Percentiles rank a stretch among this genome's conserved stretches.
phyloP scores from a whole-genome alignment of 345 rosid genomes.

The Eucalyptus viminalis region DNA sequence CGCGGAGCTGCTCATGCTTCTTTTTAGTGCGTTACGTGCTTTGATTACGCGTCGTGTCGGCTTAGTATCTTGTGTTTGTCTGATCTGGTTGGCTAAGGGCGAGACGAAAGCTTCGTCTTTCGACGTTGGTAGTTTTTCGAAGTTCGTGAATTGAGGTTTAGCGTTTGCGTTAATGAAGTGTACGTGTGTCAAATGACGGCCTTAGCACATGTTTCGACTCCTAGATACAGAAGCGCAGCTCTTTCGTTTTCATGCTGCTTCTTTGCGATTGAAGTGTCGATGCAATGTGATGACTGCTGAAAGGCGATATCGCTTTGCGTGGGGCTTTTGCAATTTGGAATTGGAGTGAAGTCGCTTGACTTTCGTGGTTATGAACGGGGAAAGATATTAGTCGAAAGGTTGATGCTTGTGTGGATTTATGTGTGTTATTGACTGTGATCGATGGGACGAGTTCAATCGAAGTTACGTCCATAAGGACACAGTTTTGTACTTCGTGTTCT shows the following conservation, averaged over 20 bases:
- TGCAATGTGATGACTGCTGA: background rate
- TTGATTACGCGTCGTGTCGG: background rate
- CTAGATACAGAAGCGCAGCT: background rate
- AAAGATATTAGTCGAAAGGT: background rate
- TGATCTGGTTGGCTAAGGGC: background rate
- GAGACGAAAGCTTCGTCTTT: background rate
- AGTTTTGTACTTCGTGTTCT: background rate
- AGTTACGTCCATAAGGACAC: background rate
- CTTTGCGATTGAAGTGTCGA: background rate
- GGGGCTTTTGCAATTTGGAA: background rate
- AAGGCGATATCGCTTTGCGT: background rate
- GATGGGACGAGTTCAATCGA: background rate
- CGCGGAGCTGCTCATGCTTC: background rate
- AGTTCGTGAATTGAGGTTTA: background rate
- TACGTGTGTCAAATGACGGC: background rate
- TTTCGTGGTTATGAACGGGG: background rate
- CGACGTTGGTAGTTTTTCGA: background rate
- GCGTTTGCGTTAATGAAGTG: background rate
- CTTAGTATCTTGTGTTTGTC: background rate
- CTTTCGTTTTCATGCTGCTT: background rate
- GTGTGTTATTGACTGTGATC: background rate
- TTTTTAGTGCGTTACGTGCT: background rate
- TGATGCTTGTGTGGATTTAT: background rate
- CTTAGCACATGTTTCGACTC: background rate
- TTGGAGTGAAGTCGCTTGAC: background rate